Percentiles rank a stretch among this genome's conserved stretches.
Conservation (phyloP, 768 basidiomycete species). For the Pleurotus eryngii region DNA sequence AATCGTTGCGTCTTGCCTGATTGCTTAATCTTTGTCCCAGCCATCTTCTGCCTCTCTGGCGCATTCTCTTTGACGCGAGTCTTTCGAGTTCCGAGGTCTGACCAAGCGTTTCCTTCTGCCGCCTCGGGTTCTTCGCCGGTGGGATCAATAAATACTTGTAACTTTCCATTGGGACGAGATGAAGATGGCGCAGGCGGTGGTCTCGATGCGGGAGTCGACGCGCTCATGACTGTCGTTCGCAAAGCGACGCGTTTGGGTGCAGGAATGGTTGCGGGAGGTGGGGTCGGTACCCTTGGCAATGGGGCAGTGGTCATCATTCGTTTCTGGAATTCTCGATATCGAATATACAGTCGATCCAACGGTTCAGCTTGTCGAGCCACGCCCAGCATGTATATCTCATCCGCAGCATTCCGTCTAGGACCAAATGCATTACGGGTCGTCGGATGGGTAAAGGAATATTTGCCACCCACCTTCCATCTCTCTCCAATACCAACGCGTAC, state of each 20-base stretch:
- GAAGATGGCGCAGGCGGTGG: constrained; percentile 32
- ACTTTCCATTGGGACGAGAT: constrained; percentile 32
- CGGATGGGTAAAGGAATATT: constrained; percentile 1
- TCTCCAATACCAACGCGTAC: constrained; percentile 80
- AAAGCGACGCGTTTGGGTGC: constrained; percentile 27
- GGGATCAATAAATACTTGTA: constrained; percentile 76
- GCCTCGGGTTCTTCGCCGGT: constrained; percentile 46
- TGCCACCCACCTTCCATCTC: constrained; percentile 65
- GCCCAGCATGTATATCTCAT: constrained; percentile 83
- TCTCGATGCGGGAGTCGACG: constrained; percentile 28
- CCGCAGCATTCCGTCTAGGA: constrained; percentile 80
- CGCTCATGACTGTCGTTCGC: constrained; percentile 35
- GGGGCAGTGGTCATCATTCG: constrained; percentile 69
- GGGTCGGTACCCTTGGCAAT: constrained; percentile 33
- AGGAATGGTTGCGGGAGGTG: constrained; percentile 29
- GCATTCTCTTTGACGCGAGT: constrained; percentile 78
- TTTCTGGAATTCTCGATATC: constrained; percentile 86
- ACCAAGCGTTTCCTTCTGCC: constrained; percentile 48
- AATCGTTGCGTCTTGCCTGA: constrained; percentile 54
- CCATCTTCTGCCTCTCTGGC: constrained; percentile 64
- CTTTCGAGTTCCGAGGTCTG: constrained; percentile 75
- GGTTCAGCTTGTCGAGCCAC: constrained; percentile 82
- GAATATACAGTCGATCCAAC: constrained; percentile 71
- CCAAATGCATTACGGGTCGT: constrained; percentile 5
- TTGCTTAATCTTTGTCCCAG: constrained; percentile 63